Evolutionary conservation across 1,284 basidiomycete genomes (phyloP), one percentile per base, ranked within the genome.

Genomic region (Ceratobasidium sp.): DNA sequence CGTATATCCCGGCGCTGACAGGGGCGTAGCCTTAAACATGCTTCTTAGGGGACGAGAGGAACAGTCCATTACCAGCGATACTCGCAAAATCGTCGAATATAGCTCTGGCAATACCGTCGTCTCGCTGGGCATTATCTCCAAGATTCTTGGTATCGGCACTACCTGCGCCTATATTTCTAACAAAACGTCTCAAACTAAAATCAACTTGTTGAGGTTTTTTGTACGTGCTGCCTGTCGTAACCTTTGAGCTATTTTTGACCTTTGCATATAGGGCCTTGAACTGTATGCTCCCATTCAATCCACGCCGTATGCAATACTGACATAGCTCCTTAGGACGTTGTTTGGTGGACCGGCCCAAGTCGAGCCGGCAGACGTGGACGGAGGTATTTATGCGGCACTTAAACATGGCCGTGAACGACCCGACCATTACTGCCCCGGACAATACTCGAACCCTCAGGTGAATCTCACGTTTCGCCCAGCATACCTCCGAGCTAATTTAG

Each of bases 271-370:
- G 67, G 67, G 74, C 12, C 74, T 76, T 33, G 74, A 76, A 12
- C 40, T 76, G 74, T 76, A 56, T 38, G 74, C 20, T 15, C 33
- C 15, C 40, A 15, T 10, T 33, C 33, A 9, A 23, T 1, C 57
- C 17, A 13, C 10, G 13, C 23, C n/a, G 33, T 42, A n/a, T 44
- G 15, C 3, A n/a, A 38, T 17, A 38, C 48, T 62, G 33, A 61
- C 28, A 15, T 33, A 20, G 5, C 74, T 28, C 40, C 15, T 61
- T 33, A 76, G 74, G n/a, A 76, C 74, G 0, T 52, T 76, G 2
- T 76, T 76, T 46, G 74, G 74, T 17, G 74, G 74, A 9, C 74
- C 74, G 9, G 74, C 74, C 0, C 74, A 76, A 59, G 74, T 76
- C 15, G 74, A 76, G 23, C 74, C 74, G 12, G 74, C 74, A 15